These are phyloP conservation scores for Aquilaria malaccensis DNA, from an alignment of 345 rosid species.

Conservation along the genomic window DNA sequence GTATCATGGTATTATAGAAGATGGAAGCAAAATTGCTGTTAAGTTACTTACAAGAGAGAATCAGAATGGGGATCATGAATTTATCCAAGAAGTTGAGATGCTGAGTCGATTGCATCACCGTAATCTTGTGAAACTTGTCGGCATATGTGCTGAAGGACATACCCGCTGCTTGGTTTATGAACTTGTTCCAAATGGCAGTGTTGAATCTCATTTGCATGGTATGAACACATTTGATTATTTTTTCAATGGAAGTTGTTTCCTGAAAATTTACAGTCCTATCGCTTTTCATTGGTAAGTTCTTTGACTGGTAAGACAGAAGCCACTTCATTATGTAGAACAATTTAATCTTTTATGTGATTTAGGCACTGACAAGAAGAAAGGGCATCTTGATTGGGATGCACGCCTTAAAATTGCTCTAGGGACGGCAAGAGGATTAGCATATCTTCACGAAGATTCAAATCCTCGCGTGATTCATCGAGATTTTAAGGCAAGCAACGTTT, in stretches of 20 bases:
- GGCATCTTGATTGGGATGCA: constrained; percentile 95
- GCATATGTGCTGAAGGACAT: constrained; percentile 88
- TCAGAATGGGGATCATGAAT: constrained; percentile 89
- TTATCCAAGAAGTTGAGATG: constrained; percentile 98
- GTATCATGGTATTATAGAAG: constrained; percentile 65
- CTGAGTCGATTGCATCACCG: constrained; percentile 98
- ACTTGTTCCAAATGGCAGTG: constrained; percentile 91
- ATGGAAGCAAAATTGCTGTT: constrained; percentile 86
- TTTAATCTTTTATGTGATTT: constrained; percentile 13
- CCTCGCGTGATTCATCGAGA: constrained; percentile 98
- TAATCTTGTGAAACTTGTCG: constrained; percentile 90
- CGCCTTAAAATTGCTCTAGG: constrained; percentile 97
- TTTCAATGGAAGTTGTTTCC: no score
- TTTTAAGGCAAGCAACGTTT: constrained; percentile 95
- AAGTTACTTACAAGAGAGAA: constrained; percentile 82
- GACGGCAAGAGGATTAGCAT: constrained; percentile 97
- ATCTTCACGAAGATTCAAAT: constrained; percentile 98
- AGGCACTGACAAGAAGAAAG: constrained; percentile 53
- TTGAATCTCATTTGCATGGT: constrained; percentile 99
- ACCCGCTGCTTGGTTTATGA: constrained; percentile 90
- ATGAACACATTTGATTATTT: constrained; percentile 1
- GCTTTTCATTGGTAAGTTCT: no score
- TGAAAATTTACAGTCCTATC: no score
- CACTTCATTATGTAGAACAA: no score
- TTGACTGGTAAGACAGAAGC: no score